phyloP scores from a whole-genome alignment of 164 flowering plant genomes.

The Annona cherimola region DNA sequence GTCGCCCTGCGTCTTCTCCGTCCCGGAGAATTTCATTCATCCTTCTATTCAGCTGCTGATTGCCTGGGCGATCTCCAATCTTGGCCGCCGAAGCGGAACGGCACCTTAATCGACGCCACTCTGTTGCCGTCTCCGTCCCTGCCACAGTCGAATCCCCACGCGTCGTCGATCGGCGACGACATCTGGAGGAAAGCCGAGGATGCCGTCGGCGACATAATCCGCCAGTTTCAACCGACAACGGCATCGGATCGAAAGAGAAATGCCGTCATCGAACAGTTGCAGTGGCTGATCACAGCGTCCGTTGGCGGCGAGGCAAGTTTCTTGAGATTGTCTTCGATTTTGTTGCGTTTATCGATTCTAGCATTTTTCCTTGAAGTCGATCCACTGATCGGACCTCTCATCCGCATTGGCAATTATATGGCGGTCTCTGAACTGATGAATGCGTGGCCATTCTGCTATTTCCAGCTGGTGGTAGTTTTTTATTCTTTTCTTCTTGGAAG shows the following conservation, averaged over 20 bases:
- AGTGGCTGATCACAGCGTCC: constrained; percentile 39
- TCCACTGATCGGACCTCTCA: no score
- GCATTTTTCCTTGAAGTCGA: neutral
- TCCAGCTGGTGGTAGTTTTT: neutral
- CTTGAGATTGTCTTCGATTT: neutral
- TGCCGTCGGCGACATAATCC: constrained; percentile 18
- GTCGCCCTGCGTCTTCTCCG: neutral
- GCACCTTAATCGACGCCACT: constrained; percentile 17
- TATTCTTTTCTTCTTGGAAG: no score
- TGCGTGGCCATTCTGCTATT: neutral
- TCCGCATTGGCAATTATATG: neutral
- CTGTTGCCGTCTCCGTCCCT: constrained; percentile 2
- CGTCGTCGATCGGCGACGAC: constrained; percentile 20
- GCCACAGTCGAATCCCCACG: constrained; percentile 15
- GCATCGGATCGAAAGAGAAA: constrained; percentile 50
- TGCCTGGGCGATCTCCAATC: constrained; percentile 36
- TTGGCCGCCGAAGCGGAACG: constrained; percentile 20
- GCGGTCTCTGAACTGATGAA: neutral
- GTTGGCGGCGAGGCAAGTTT: constrained; percentile 59
- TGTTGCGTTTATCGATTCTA: neutral
- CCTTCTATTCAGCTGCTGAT: neutral
- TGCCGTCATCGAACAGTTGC: constrained; percentile 62
- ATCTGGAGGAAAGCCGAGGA: constrained; percentile 33
- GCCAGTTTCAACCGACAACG: constrained; percentile 25
- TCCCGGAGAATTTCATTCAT: neutral